These are phyloP conservation scores for Heterobasidion occidentale DNA, from an alignment of 1,284 basidiomycete genomes.

Conservation along the genomic window DNA sequence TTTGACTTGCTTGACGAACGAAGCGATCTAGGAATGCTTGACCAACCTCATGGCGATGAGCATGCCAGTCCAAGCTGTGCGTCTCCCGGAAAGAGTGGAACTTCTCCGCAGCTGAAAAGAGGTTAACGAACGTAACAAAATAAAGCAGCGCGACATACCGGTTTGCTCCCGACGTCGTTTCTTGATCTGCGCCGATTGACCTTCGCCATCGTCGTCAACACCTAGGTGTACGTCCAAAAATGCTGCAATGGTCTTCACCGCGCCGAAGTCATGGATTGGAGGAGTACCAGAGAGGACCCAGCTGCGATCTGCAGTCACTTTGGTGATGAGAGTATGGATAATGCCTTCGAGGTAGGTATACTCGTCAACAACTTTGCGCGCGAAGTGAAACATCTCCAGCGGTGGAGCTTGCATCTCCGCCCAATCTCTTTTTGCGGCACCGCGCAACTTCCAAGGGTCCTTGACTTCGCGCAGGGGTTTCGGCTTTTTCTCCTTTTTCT, in stretches of 20 bases:
- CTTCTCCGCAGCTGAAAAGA: slow-evolving; percentile 68
- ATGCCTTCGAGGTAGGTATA: slow-evolving; percentile 90
- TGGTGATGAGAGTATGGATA: slow-evolving; percentile 72
- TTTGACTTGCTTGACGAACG: slow-evolving; percentile 67
- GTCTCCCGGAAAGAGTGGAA: slow-evolving; percentile 97
- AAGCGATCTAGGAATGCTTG: slow-evolving; percentile 81
- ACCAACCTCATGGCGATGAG: slow-evolving; percentile 75
- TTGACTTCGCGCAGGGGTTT: slow-evolving; percentile 48
- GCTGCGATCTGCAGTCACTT: slow-evolving; percentile 69
- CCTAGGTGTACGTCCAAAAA: slow-evolving; percentile 85
- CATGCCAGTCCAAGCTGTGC: slow-evolving; percentile 88
- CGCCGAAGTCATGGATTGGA: slow-evolving; percentile 85
- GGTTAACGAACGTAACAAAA: neutral
- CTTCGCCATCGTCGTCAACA: slow-evolving; percentile 84
- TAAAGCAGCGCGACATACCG: slow-evolving; percentile 32
- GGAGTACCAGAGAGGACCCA: slow-evolving; percentile 98
- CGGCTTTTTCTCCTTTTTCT: slow-evolving; percentile 16
- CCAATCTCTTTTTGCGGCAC: slow-evolving; percentile 66
- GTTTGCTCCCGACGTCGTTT: slow-evolving; percentile 81
- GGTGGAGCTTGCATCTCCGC: slow-evolving; percentile 75
- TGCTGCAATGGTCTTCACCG: slow-evolving; percentile 85
- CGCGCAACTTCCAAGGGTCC: slow-evolving; percentile 78
- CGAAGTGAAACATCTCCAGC: slow-evolving; percentile 88
- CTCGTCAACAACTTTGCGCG: slow-evolving; percentile 88
- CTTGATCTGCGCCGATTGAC: slow-evolving; percentile 66